Conservation (phyloP, 768 basidiomycete genomes). For the Russula griseocarnosa region DNA sequence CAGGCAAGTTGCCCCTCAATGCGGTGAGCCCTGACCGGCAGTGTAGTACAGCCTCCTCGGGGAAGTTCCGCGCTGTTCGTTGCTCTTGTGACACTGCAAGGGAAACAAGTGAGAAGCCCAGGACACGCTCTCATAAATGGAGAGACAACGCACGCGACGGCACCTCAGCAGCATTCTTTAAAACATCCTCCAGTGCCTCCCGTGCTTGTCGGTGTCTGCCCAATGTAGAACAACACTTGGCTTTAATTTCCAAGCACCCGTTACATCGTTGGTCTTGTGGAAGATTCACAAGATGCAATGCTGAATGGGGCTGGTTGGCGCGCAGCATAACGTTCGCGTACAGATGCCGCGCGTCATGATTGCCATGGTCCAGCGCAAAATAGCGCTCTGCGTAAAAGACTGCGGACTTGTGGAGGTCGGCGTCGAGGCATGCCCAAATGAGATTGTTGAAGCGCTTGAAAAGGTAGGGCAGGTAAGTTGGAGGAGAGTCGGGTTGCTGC, state of each 20-base stretch:
- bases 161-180: slow-evolving; percentile 50
- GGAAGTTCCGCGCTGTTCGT: slow-evolving; percentile 54
- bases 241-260: slow-evolving; percentile 76
- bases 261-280: slow-evolving; percentile 58
- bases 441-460: slow-evolving; percentile 66
- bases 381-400: slow-evolving; percentile 89
- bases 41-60: slow-evolving; percentile 68
- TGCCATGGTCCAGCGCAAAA: slow-evolving; percentile 60
- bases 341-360: slow-evolving; percentile 81
- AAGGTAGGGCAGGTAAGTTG: slow-evolving; percentile 52
- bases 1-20: slow-evolving; percentile 70
- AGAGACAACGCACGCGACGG: slow-evolving; percentile 51
- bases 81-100: slow-evolving; percentile 50
- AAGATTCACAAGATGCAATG: slow-evolving; percentile 62
- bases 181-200: slow-evolving; percentile 61
- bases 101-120: slow-evolving; percentile 9
- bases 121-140: slow-evolving; percentile 13
- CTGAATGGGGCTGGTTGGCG: slow-evolving; percentile 69
- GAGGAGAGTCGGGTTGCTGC: slow-evolving; percentile 48
- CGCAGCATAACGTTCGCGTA: slow-evolving; percentile 75
- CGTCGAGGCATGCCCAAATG: slow-evolving; percentile 82
- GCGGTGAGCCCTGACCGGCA: slow-evolving; percentile 77
- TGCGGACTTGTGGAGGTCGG: slow-evolving; percentile 71
- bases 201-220: slow-evolving; percentile 76
- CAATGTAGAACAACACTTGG: slow-evolving; percentile 65